Evolutionary conservation across 169 alveolate genomes (phyloP).

Genomic region (Plasmodium gonderi): DNA sequence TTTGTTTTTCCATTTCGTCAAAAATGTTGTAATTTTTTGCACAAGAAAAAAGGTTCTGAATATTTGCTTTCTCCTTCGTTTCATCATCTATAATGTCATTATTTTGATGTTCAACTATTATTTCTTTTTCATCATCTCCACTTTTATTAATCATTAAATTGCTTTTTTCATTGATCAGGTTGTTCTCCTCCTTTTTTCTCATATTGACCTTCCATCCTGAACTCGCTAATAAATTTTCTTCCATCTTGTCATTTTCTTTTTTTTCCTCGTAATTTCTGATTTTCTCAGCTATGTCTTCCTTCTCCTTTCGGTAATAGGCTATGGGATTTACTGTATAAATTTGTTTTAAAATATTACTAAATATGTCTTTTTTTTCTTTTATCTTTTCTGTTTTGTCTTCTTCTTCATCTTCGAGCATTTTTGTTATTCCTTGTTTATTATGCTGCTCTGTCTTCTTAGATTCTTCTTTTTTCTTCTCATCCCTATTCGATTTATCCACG

Average conservation of each 20-base stretch:
- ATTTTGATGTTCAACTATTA: not conserved
- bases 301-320: not conserved
- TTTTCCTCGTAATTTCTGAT: not conserved
- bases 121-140: not conserved
- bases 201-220: not conserved
- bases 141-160: not conserved
- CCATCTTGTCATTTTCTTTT: conserved; percentile 20
- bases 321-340: conserved; percentile 31
- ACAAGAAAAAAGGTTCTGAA: not conserved
- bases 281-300: not conserved
- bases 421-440: not conserved
- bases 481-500: too few relatives aligned
- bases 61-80: not conserved
- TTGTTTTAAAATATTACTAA: conserved; percentile 23
- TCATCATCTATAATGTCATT: not conserved
- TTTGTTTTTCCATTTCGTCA: conserved; percentile 46
- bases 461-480: not conserved
- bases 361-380: conserved; percentile 2
- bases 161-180: not conserved
- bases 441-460: not conserved
- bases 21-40: conserved; percentile 22
- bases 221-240: not conserved
- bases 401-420: conserved; percentile 3
- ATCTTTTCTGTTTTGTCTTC: not conserved
- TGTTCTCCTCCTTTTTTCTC: not conserved